Evolutionary conservation across 345 rosid genomes (phyloP).

Genomic region (Stellera chamaejasme): DNA sequence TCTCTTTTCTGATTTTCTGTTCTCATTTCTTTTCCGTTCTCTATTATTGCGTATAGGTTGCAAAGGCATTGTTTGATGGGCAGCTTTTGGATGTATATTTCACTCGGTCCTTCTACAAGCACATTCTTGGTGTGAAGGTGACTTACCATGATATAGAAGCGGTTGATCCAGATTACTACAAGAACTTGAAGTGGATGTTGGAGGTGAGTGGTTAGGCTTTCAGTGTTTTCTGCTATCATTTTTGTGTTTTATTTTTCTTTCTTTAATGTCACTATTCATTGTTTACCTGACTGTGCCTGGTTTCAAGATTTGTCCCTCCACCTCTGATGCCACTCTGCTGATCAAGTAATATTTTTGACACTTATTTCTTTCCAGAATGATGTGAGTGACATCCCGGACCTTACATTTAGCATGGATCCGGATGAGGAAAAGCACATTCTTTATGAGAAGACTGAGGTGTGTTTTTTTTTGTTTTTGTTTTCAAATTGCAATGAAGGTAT

Average conservation of each 20-base stretch:
- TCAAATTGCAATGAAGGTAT: neutral
- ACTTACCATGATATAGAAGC: constrained; percentile 99
- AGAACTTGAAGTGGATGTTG: constrained; percentile 92
- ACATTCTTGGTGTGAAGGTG: constrained; percentile 91
- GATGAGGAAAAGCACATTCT: constrained; percentile 97
- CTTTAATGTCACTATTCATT: neutral
- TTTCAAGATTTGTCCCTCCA: neutral
- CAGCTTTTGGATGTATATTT: constrained; percentile 97
- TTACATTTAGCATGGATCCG: constrained; percentile 97
- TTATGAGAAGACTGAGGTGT: constrained; percentile 90
- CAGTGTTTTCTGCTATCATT: neutral
- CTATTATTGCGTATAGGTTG: constrained; percentile 50
- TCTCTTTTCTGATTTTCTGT: neutral
- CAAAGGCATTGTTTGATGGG: constrained; percentile 91
- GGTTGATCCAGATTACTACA: constrained; percentile 98
- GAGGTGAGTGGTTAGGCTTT: constrained; percentile 47
- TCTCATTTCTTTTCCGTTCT: neutral
- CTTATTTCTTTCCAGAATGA: constrained; percentile 55
- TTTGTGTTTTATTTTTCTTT: constrained; percentile 2
- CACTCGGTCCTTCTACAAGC: constrained; percentile 92
- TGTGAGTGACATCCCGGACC: constrained; percentile 71
- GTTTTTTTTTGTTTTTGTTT: neutral
- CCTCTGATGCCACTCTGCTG: neutral
- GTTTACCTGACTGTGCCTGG: constrained; percentile 3
- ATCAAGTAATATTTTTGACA: neutral